Evolutionary conservation across 371 early-diverging fungal genomes (phyloP).

Genomic region (Mortierella sp.): DNA sequence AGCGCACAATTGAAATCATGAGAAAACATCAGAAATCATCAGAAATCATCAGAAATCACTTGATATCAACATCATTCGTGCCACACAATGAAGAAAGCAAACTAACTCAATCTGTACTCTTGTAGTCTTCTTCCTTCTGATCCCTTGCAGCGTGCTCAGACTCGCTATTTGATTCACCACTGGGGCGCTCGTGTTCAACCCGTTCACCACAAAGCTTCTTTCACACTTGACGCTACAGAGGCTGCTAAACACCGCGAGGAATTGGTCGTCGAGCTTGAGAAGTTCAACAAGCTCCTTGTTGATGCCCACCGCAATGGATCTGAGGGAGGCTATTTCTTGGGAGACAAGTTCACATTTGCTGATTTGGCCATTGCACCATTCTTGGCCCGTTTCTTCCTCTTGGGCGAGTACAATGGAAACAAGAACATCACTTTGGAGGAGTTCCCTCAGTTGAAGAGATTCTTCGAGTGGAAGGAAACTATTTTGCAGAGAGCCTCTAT

Average conservation of each 20-base stretch:
- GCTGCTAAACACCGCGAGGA: conserved; percentile 27
- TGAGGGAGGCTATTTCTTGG: conserved; percentile 34
- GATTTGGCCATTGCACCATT: conserved; percentile 43
- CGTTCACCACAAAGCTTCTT: conserved; percentile 29
- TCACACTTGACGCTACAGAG: conserved; percentile 22
- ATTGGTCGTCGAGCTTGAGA: conserved; percentile 33
- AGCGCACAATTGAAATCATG: background rate
- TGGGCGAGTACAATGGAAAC: conserved; percentile 33
- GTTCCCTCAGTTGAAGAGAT: conserved; percentile 31
- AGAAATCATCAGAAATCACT: background rate
- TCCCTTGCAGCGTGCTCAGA: conserved; percentile 42
- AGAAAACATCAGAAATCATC: background rate
- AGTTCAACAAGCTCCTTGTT: conserved; percentile 30
- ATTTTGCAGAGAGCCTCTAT: conserved; percentile 17
- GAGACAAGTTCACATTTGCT: conserved; percentile 42
- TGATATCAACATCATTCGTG: background rate
- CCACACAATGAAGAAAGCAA: background rate
- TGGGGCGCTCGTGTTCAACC: conserved; percentile 34
- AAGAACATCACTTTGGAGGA: conserved; percentile 24
- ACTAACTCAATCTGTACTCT: background rate
- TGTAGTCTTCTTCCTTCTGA: conserved; percentile 43
- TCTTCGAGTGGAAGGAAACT: conserved; percentile 51
- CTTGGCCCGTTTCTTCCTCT: conserved; percentile 33
- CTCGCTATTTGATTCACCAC: conserved; percentile 49
- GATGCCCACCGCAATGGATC: conserved; percentile 22